phyloP scores from a whole-genome alignment of 1,139 yeast species.

The Geotrichum bryndzae region DNA sequence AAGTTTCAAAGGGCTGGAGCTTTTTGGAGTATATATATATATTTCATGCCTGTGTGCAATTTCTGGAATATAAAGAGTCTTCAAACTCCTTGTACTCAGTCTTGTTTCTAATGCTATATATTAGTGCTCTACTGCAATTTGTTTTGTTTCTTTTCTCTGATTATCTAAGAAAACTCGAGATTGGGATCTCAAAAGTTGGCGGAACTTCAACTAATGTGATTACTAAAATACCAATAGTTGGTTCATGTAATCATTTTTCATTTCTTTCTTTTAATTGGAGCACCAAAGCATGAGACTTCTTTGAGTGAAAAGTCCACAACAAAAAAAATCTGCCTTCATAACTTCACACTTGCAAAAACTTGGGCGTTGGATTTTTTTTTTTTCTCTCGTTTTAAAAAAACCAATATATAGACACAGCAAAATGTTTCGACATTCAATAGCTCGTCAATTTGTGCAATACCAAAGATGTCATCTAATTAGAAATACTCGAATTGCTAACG shows the following conservation, averaged over 20 bases:
- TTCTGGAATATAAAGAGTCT: no score
- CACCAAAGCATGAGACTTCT: not conserved
- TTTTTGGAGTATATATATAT: no score
- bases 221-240: not conserved
- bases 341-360: not conserved
- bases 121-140: not conserved
- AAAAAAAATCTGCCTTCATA: not conserved
- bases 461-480: not conserved
- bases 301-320: not conserved
- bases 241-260: not conserved
- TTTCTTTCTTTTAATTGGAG: not conserved
- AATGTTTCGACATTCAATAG: slow-evolving; percentile 1
- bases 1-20: no score
- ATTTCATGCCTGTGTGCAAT: no score
- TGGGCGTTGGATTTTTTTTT: not conserved
- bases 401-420: not conserved
- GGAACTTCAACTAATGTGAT: no score
- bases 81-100: no score
- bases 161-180: not conserved
- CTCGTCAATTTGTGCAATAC: not conserved
- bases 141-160: not conserved
- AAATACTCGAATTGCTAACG: not conserved
- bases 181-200: not conserved
- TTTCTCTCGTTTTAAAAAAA: not conserved
- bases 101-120: no score